These are phyloP conservation scores for Penicillium fuscoglaucum DNA, from an alignment of 2,329 filamentous ascomycete species.

Conservation along the genomic window DNA sequence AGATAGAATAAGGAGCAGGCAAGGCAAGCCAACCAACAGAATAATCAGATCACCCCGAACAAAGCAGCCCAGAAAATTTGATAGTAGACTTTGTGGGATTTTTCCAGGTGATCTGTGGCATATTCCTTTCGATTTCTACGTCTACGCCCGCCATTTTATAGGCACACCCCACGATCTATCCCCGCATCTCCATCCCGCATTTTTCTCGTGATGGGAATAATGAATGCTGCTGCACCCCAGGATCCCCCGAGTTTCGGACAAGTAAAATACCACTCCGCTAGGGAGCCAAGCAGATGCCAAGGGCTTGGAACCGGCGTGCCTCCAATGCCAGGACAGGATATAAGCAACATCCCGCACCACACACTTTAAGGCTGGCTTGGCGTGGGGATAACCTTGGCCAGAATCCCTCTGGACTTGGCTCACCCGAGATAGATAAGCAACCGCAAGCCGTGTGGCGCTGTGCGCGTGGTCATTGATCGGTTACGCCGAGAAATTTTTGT, in stretches of 20 bases:
- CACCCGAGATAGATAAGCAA: slow-evolving; percentile 2
- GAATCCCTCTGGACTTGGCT: slow-evolving; percentile 18
- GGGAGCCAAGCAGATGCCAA: slow-evolving; percentile 28
- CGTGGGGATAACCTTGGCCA: slow-evolving; percentile 10
- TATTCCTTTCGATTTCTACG: background rate
- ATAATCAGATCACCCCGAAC: background rate
- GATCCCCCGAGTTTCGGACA: slow-evolving; percentile 12
- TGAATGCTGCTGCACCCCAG: slow-evolving; percentile 9
- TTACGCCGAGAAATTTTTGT: slow-evolving; percentile 1
- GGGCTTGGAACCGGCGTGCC: slow-evolving; percentile 18
- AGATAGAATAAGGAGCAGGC: background rate
- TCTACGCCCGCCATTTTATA: slow-evolving; percentile 15
- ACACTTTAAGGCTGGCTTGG: slow-evolving; percentile 16
- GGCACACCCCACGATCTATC: background rate
- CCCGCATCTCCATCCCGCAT: slow-evolving; percentile 18
- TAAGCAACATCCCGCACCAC: slow-evolving; percentile 8
- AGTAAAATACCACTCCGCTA: slow-evolving; percentile 17
- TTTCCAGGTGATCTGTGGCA: background rate
- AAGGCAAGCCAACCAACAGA: background rate
- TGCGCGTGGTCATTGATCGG: slow-evolving; percentile 9
- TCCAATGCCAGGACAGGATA: slow-evolving; percentile 16
- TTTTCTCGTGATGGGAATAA: slow-evolving; percentile 5
- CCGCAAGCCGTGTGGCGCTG: slow-evolving; percentile 5
- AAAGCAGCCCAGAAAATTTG: background rate
- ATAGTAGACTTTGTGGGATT: background rate